Conservation (phyloP, 148 eudicot species). For the Dysphania ambrosioides region DNA sequence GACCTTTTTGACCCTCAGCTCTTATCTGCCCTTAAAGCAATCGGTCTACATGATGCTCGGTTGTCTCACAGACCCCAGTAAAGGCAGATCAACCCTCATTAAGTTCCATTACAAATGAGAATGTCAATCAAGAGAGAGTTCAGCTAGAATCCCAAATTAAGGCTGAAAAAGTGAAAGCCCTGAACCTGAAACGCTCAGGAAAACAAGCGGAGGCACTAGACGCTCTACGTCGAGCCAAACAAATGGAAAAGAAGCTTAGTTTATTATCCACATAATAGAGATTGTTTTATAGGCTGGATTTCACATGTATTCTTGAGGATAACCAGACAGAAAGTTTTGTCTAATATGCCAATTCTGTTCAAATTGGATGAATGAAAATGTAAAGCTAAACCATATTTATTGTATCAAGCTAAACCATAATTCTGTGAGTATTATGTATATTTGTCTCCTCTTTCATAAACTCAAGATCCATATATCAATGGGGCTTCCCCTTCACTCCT, state of each 20-base stretch:
- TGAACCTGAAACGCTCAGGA: constrained; percentile 75
- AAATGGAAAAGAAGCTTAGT: constrained; percentile 42
- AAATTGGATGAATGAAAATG: constrained; percentile 17
- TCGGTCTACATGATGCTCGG: constrained; percentile 54
- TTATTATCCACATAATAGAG: constrained; percentile 16
- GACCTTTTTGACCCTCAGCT: constrained; percentile 92
- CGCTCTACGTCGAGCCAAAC: constrained; percentile 70
- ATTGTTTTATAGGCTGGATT: neutral
- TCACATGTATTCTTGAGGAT: neutral
- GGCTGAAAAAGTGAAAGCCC: constrained; percentile 73
- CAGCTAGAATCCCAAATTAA: constrained; percentile 71
- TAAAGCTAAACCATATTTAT: neutral
- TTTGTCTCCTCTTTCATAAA: neutral
- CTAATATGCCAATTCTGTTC: constrained; percentile 19
- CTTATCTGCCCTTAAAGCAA: constrained; percentile 67
- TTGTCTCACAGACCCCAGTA: constrained; percentile 23
- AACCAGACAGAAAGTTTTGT: neutral
- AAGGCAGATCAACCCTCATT: constrained; percentile 34
- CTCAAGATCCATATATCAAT: neutral
- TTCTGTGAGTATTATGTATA: neutral
- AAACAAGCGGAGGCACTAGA: constrained; percentile 85
- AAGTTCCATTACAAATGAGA: constrained; percentile 30
- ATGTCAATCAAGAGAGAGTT: constrained; percentile 38
- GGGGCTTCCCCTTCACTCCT: too few relatives aligned
- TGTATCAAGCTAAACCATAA: neutral